Base-by-base conservation (phyloP, 345 rosid genomes). In the Sapria himalayana region DNA sequence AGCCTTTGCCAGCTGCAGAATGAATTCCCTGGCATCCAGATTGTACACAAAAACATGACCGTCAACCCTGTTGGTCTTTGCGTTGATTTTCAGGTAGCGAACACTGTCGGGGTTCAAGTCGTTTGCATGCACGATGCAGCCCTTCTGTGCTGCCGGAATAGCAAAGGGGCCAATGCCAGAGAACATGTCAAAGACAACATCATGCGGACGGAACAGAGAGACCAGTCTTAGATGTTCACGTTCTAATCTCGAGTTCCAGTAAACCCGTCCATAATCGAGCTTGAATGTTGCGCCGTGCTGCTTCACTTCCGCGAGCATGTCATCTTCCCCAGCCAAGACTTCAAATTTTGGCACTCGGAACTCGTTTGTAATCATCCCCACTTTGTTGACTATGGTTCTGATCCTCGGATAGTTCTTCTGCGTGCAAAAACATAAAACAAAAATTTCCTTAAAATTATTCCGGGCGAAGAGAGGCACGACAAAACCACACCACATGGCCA, bases 111-210 rank as follows among this genome's bases (percentile, higher is more conserved):
- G 89, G 45, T 86, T 81, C 41, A 81, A 51, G 61, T 86, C 97
- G 58, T 86, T 78, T 55, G 97, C 92, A 69, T 71, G 66, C 44
- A 86, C 89, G 7, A 70, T 43, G 60, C 97, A 86, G 36, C 97
- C 94, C 57, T 70, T 81, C 27, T 72, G 92, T 27, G 89, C 92
- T 25, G 94, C 94, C 38, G 94, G 92, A 59, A 86, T 72, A 33
- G 92, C 85, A 59, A 81, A 86, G 41, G 97, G 97, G 34, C 94
- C 97, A 56, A 86, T 72, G 31, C 94, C 97, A 53, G 97, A 73
- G 70, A 81, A 81, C 94, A 81, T 76, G 58, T 86, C 94, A 70
- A 92, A 86, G 29, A 86, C 70, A 17, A 62, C 76, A 54, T 86
- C 94, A 48, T 85, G 92, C 9, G 85, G 68, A 62, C 15, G 57